Conservation (phyloP, 2,329 filamentous ascomycete species). For the Trichoderma afroharzianum region DNA sequence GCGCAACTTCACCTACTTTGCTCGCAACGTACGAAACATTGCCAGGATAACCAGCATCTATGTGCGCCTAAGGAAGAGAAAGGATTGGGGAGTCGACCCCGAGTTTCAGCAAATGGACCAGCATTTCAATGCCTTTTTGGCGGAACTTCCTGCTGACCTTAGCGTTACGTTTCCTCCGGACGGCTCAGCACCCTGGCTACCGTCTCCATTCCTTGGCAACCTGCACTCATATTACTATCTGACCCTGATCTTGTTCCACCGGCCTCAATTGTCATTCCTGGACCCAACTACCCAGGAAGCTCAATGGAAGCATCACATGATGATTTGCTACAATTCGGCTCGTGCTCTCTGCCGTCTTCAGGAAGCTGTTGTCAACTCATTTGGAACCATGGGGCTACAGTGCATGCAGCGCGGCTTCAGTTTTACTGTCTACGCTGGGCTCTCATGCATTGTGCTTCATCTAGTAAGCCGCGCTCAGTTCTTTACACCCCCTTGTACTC, state of each 20-base stretch:
- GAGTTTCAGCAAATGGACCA: conserved; percentile 77
- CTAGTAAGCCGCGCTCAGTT: conserved; percentile 58
- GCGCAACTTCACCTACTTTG: conserved; percentile 78
- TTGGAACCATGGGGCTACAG: conserved; percentile 74
- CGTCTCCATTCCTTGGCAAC: conserved; percentile 84
- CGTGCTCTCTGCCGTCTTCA: conserved; percentile 83
- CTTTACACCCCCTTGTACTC: neutral
- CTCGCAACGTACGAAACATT: conserved; percentile 73
- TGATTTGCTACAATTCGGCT: conserved; percentile 78
- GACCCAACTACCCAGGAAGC: conserved; percentile 68
- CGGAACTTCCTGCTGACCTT: conserved; percentile 74
- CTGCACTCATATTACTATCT: conserved; percentile 87
- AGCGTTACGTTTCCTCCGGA: conserved; percentile 73
- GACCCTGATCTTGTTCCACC: conserved; percentile 78
- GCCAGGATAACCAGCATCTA: conserved; percentile 74
- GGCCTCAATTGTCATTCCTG: conserved; percentile 77
- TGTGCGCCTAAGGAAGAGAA: conserved; percentile 67
- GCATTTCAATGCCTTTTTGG: conserved; percentile 70
- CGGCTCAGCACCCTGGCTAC: conserved; percentile 76
- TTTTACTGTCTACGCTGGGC: conserved; percentile 87
- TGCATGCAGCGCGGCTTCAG: conserved; percentile 94
- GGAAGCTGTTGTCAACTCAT: conserved; percentile 73
- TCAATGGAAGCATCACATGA: conserved; percentile 84
- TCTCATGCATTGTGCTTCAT: conserved; percentile 91
- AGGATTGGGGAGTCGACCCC: conserved; percentile 84